Evolutionary conservation across 306 rosid species (phyloP), one percentile per base, ranked within the genome.

Genomic region (Castanopsis chinensis): DNA sequence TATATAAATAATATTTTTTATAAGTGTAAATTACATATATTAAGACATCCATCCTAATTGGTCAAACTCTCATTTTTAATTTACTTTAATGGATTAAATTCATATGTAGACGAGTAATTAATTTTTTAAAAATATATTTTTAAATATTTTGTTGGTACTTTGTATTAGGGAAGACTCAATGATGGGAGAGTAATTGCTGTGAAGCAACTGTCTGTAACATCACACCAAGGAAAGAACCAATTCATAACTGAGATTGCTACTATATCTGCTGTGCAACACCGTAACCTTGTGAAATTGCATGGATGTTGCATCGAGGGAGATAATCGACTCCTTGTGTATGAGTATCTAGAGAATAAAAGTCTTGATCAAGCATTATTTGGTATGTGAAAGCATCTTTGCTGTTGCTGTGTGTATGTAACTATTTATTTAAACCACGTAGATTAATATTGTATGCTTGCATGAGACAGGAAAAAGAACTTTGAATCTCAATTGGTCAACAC

Each of bases 301-400:
- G 97, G 98, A 70, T 94, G 91, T 74, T 90, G 97, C 84, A 71
- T 85, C 13, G 96, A 94, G 64, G 96, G 93, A 64, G 78, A 74
- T 59, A 88, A 89, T 58, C 79, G 89, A 61, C 98, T 91, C 74
- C 93, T 93, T 35, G 95, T 93, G 30, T 91, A 89, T 6, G 97
- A 93, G 86, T 93, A 82, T 80, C 86, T 90, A 10, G 95, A 91
- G 78, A 93, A 93, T 72, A 91, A 87, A 83, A 91, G 97, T 76
- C 94, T 91, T 77, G 95, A 91, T 85, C 97, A 87, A 92, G 97
- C 96, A 82, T 37, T 94, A 76, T 94, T 94, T 83, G 97, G 97
- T 92, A 88, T 17, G 70, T 28, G 20, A 28, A 32, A 28, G 43
- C 17, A 5, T 59, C 6, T 23, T 23, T 25, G 18, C 17, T 11